These are phyloP conservation scores for Trichomonascaceae sp. DNA, from an alignment of 1,139 yeast genomes.

Conservation along the genomic window DNA sequence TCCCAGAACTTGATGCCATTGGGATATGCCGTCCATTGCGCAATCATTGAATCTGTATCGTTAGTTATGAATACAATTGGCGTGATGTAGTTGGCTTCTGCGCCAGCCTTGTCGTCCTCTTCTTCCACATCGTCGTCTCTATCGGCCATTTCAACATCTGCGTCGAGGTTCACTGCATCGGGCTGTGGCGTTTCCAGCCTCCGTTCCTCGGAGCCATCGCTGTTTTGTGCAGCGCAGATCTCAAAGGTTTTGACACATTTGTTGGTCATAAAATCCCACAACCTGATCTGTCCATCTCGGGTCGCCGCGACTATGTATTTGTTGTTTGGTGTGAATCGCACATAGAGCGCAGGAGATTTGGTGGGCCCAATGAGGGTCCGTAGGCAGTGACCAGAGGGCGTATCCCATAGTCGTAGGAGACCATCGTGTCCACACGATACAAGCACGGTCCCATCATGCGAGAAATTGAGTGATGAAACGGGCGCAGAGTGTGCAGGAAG, in stretches of 20 bases:
- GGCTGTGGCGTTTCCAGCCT: neutral
- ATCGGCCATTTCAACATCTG: conserved; percentile 14
- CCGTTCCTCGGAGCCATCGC: conserved; percentile 7
- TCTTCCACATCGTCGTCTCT: conserved; percentile 12
- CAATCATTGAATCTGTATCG: conserved; percentile 29
- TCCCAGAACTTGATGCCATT: conserved; percentile 53
- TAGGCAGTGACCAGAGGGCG: conserved; percentile 80
- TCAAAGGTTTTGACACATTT: conserved; percentile 25
- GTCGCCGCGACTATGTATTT: conserved; percentile 67
- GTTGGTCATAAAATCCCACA: conserved; percentile 47
- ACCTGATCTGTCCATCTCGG: conserved; percentile 66
- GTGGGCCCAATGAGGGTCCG: conserved; percentile 59
- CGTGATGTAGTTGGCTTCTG: conserved; percentile 20
- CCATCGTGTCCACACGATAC: conserved; percentile 91
- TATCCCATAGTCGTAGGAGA: conserved; percentile 70
- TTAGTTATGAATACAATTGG: conserved; percentile 18
- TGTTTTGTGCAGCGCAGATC: conserved; percentile 3
- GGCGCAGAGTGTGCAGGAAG: conserved; percentile 93
- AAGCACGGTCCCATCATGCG: conserved; percentile 70
- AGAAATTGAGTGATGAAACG: conserved; percentile 57
- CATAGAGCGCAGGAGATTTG: conserved; percentile 51
- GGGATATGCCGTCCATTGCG: conserved; percentile 52
- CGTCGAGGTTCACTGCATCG: too few relatives aligned
- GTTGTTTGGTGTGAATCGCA: conserved; percentile 71
- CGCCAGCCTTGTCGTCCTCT: too few relatives aligned